Evolutionary conservation across 1,284 basidiomycete genomes (phyloP).

Genomic region (Cutaneotrichosporon cavernicola): DNA sequence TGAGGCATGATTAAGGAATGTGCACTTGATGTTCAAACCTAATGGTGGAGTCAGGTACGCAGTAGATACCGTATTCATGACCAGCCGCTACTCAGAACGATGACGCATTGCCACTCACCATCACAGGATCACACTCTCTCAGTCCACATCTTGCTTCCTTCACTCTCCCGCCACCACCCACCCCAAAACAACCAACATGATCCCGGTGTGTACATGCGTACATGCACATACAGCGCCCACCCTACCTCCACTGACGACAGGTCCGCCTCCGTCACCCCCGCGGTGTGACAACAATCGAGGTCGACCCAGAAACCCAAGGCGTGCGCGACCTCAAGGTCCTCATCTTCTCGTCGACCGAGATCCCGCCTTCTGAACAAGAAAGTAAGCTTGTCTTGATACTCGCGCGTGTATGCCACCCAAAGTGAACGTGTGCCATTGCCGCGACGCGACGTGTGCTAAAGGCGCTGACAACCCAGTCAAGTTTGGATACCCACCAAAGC

Average conservation of each 20-base stretch:
- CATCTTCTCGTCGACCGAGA: constrained; percentile 66
- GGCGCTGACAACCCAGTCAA: constrained; percentile 61
- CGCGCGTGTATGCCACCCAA: not conserved
- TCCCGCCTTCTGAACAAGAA: constrained; percentile 71
- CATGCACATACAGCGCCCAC: not conserved
- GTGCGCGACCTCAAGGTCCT: constrained; percentile 71
- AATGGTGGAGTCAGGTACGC: too few relatives aligned
- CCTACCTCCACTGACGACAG: constrained; percentile 24
- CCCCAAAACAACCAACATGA: constrained; percentile 1
- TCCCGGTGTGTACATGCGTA: constrained; percentile 13
- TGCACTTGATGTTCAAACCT: too few relatives aligned
- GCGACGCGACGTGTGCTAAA: too few relatives aligned
- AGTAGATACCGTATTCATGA: not conserved
- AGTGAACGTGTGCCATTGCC: not conserved
- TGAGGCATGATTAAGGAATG: too few relatives aligned
- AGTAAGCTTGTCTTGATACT: constrained; percentile 57
- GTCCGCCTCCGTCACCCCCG: constrained; percentile 75
- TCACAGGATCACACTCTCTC: constrained; percentile 1
- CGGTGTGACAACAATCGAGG: constrained; percentile 72
- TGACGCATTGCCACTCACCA: not conserved
- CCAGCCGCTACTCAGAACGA: not conserved
- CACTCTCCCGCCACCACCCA: not conserved
- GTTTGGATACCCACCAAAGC: constrained; percentile 75
- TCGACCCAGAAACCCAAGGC: constrained; percentile 59
- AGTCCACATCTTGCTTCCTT: not conserved